Conservation (phyloP, 1,139 yeast species). For the Kodamaea alishanica region DNA sequence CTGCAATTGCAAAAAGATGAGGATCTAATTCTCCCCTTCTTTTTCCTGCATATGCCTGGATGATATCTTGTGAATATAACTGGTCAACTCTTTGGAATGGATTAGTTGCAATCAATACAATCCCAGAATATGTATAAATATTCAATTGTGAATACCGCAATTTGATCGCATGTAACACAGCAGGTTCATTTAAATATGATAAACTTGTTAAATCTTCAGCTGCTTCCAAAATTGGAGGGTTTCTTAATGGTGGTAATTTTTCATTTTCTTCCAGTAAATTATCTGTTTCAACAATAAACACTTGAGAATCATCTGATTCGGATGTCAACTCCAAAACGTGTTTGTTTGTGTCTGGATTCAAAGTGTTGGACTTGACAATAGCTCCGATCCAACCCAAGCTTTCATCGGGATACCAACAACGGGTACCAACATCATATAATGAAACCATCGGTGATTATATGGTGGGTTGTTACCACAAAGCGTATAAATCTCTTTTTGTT, state of each 20-base stretch:
- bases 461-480: neutral
- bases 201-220: conserved; percentile 92
- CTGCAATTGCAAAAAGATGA: conserved; percentile 95
- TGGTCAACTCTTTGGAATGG: conserved; percentile 93
- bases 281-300: conserved; percentile 53
- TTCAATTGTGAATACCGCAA: conserved; percentile 84
- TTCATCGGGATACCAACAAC: conserved; percentile 95
- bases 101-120: conserved; percentile 92
- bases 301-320: conserved; percentile 53
- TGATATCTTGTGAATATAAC: conserved; percentile 84
- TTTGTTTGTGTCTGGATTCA: conserved; percentile 45
- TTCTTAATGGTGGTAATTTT: conserved; percentile 78
- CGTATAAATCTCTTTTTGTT: neutral
- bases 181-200: conserved; percentile 93
- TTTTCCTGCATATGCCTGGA: conserved; percentile 90
- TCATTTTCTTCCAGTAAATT: conserved; percentile 47
- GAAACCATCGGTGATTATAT: conserved; percentile 20
- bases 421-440: conserved; percentile 45
- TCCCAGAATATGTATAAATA: conserved; percentile 95
- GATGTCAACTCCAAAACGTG: conserved; percentile 57
- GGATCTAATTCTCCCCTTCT: conserved; percentile 94
- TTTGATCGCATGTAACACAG: conserved; percentile 90
- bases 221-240: conserved; percentile 90
- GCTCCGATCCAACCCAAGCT: conserved; percentile 91
- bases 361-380: conserved; percentile 56